Conservation (phyloP, 257 asterid species). For the Plantago elongata region DNA sequence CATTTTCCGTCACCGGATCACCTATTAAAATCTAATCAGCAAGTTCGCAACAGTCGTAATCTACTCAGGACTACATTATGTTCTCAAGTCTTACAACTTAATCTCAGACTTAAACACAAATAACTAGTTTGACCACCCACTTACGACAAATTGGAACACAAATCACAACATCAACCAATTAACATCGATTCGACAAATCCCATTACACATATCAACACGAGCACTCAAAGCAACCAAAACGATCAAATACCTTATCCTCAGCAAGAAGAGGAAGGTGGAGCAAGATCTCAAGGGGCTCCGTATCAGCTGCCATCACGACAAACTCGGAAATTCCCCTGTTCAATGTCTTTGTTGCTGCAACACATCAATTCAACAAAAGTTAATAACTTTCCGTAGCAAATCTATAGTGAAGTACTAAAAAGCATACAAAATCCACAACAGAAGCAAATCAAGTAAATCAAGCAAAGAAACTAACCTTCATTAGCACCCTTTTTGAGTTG, state of each 20-base stretch:
- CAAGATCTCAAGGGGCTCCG: slow-evolving; percentile 90
- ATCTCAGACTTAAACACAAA: too few species aligned
- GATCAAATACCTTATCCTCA: slow-evolving; percentile 68
- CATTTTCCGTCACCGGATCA: too few species aligned
- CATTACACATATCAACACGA: background rate
- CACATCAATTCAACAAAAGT: slow-evolving; percentile 5
- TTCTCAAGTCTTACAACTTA: too few species aligned
- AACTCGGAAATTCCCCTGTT: slow-evolving; percentile 92
- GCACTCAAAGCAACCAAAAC: background rate
- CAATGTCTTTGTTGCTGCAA: slow-evolving; percentile 87
- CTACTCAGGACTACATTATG: too few species aligned
- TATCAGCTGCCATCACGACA: slow-evolving; percentile 89
- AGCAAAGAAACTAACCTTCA: slow-evolving; percentile 49
- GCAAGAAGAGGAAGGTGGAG: slow-evolving; percentile 96
- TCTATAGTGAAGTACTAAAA: background rate
- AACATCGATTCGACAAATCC: too few species aligned
- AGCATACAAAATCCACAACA: background rate
- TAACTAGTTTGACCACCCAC: too few species aligned
- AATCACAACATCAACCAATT: too few species aligned
- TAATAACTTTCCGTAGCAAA: background rate
- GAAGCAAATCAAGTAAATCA: background rate
- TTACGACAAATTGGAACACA: too few species aligned
- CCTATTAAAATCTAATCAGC: too few species aligned
- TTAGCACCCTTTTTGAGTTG: slow-evolving; percentile 97
- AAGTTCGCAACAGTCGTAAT: too few species aligned